Evolutionary conservation across 768 basidiomycete genomes (phyloP).

Genomic region (Tephrocybe sp.): DNA sequence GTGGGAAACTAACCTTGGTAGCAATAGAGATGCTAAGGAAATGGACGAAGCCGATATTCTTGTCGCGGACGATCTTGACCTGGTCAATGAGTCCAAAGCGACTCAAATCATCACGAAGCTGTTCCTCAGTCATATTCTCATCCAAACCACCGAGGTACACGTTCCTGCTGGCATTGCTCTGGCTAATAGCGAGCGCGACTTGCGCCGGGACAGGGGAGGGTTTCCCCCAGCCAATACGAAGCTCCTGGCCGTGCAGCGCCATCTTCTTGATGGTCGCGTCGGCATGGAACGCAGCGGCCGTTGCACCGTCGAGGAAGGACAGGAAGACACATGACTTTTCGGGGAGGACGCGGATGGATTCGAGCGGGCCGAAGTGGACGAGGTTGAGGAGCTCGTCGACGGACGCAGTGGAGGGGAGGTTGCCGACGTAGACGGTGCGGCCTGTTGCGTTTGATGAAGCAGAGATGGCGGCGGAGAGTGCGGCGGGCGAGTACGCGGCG

Average conservation of each 20-base stretch:
- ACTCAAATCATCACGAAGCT: constrained; percentile 86
- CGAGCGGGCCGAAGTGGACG: constrained; percentile 96
- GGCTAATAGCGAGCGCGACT: constrained; percentile 84
- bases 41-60: constrained; percentile 99
- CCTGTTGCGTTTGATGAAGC: constrained; percentile 69
- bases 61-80: constrained; percentile 98
- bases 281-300: constrained; percentile 95
- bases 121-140: constrained; percentile 87
- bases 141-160: constrained; percentile 96
- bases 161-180: constrained; percentile 92
- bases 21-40: constrained; percentile 94
- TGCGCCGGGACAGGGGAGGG: constrained; percentile 84
- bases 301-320: constrained; percentile 91
- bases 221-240: constrained; percentile 99
- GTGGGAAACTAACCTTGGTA: constrained; percentile 68
- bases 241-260: constrained; percentile 89
- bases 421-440: constrained; percentile 96
- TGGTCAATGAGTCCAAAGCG: constrained; percentile 97
- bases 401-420: constrained; percentile 91
- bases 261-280: constrained; percentile 96
- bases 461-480: constrained; percentile 66
- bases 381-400: constrained; percentile 98
- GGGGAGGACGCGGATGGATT: constrained; percentile 89
- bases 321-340: constrained; percentile 98
- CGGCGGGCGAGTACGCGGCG: constrained; percentile 73